Conservation (phyloP, 257 asterid genomes). For the Linaria vulgaris region DNA sequence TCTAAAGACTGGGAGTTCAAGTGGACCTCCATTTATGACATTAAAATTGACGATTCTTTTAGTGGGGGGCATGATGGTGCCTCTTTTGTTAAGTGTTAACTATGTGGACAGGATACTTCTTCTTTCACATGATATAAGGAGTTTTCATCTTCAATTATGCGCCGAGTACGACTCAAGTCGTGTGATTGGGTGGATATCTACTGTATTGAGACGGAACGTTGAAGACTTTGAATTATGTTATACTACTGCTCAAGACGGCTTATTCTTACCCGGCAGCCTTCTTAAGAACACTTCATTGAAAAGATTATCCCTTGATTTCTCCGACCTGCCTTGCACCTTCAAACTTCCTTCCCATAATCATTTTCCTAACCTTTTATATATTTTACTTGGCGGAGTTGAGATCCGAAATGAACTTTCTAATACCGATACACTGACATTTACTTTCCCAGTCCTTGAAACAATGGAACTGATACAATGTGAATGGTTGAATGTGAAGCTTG, state of each 20-base stretch:
- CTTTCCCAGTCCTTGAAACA: background rate
- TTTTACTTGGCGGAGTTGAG: background rate
- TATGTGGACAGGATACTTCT: background rate
- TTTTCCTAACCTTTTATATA: background rate
- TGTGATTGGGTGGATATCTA: background rate
- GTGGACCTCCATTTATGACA: background rate
- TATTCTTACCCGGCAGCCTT: background rate
- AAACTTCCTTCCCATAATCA: background rate
- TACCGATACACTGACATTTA: background rate
- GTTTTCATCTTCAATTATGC: background rate
- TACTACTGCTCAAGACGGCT: background rate
- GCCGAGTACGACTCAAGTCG: background rate
- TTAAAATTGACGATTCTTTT: background rate
- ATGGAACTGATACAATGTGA: background rate
- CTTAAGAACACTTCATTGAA: background rate
- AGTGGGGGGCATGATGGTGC: no score
- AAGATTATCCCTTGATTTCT: background rate
- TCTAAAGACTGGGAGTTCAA: constrained; percentile 4
- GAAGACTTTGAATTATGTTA: background rate
- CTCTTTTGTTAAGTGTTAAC: background rate
- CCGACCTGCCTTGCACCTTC: constrained; percentile 12
- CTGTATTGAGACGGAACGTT: background rate
- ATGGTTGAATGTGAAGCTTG: constrained; percentile 8
- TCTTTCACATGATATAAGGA: background rate
- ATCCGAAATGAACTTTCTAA: background rate